Evolutionary conservation across 768 basidiomycete genomes (phyloP).

Genomic region (Leucocoprinus leucothites): DNA sequence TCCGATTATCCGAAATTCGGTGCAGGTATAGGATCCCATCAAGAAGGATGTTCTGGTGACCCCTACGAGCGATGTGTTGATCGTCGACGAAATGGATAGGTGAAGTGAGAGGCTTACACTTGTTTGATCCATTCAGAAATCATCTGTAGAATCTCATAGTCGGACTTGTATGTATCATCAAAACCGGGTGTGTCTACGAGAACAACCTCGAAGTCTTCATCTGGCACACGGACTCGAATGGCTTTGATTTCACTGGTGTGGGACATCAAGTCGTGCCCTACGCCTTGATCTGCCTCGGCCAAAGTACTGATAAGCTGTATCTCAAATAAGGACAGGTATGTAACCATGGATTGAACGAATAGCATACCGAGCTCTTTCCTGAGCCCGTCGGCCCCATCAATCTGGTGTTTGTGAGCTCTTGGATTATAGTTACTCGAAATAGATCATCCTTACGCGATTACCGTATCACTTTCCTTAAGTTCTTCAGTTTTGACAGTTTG

Average conservation of each 20-base stretch:
- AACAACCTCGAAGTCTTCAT: conserved; percentile 12
- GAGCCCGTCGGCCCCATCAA: conserved; percentile 19
- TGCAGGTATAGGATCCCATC: conserved; percentile 27
- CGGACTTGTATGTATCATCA: conserved; percentile 20
- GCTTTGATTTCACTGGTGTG: conserved; percentile 27
- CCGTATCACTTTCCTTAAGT: conserved; percentile 6
- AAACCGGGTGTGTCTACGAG: conserved; percentile 28
- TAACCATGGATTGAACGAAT: not conserved
- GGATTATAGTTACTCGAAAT: no score
- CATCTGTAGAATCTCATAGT: conserved; percentile 20
- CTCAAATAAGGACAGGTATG: not conserved
- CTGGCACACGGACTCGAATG: conserved; percentile 3
- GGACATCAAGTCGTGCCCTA: conserved; percentile 30
- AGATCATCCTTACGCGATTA: conserved; percentile 4
- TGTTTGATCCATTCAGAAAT: conserved; percentile 23
- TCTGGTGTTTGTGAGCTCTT: not conserved
- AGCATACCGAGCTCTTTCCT: conserved; percentile 19
- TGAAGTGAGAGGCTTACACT: conserved; percentile 10
- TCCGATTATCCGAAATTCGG: conserved; percentile 21
- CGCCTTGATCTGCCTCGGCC: conserved; percentile 26
- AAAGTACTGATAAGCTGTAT: conserved; percentile 32
- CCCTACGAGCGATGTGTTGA: not conserved
- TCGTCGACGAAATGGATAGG: not conserved
- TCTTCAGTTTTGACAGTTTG: conserved; percentile 1
- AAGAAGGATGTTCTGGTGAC: conserved; percentile 16